Base-by-base conservation (phyloP, 768 basidiomycete species). In the Rhizopogon sp. region DNA sequence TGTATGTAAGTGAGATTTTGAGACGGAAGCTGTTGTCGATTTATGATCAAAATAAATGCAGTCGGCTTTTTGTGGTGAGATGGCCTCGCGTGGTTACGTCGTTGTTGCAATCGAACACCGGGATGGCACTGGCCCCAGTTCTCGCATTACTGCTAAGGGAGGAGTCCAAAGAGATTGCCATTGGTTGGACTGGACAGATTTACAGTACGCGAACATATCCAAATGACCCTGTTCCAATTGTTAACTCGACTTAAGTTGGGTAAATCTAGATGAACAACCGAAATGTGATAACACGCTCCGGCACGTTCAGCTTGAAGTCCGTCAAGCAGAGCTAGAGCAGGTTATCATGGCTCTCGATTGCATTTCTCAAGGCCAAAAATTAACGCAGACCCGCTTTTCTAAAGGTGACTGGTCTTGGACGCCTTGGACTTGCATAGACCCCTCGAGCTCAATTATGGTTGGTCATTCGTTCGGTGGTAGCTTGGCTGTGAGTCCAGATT, bases 31-130 rank as follows among this genome's bases (percentile, higher is more conserved):
- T 14, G 6, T 1, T 14, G 11, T 28, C 20, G 6, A 28, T 29
- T 22, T 3, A 47, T 20, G n/a, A 29, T 42, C 13, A 3, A 8
- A 17, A 14, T 20, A 39, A 6, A 8, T 39, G 20, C 40, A 63
- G 65, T 66, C 62, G 10, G 70, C 76, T 25, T 67, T 75, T 59
- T 79, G 76, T 50, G 72, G 76, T 0, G 74, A 75, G 50, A 61
- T 80, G 52, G 77, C 78, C 0, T 73, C 71, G 4, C 60, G 72
- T 14, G 79, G 80, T 0, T 78, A 74, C 56, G 63, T 80, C 37
- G 78, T 79, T 2, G 69, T 70, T 10, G 72, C 73, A 2, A 56
- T 80, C 22, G 79, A 80, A 54, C 79, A 80, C 52, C 68, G 73
- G 22, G 79, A 81, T 53, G 79, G 77, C 0, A 74, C 74, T 2